Evolutionary conservation across 2,329 filamentous ascomycete genomes (phyloP), one percentile per base, ranked within the genome.

Genomic region (Chaetomium olivaceum): DNA sequence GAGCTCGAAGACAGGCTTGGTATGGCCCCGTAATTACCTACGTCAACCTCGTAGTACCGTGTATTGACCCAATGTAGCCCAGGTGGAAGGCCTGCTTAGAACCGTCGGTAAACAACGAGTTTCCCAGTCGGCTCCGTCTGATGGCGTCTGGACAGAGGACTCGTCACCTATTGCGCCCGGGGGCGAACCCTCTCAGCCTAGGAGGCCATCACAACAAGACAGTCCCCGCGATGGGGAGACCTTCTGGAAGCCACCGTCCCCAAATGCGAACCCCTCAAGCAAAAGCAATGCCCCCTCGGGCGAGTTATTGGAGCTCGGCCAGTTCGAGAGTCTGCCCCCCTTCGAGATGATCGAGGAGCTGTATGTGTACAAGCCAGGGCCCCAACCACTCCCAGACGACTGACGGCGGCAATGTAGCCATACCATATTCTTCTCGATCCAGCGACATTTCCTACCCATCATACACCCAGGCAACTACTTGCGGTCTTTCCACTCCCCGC

Each of bases 1-100:
- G 90, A 95, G 75, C 81, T 97, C 64, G 94, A 97, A 77, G 92
- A 92, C 69, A 86, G 94, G 74, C 80, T 97, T 75, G 91, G 91
- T 95, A 86, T 70, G 81, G 60, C 60, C 48, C 33, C 55, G 58
- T 48, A 62, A 62, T 36, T 52, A 14, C n/a, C 12, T 6, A 12
- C 21, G 36, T 21, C 31, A 21, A 5, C n/a, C 25, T n/a, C 8
- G 21, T 50, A 19, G 9, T 58, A 46, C 6, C 46, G 9, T 59
- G 21, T 62, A 33, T 39, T 59, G 56, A 63, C 39, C 27, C 48
- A 46, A 27, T 36, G 70, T 70, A 92, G 90, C 89, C 66, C 91
- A 97, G 80, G 92, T 94, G 46, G 93, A 95, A 79, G 92, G 85
- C 55, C 84, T 93, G 69, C 83, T 93, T 67, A 92, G 89, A 77